Percentiles rank a stretch among this genome's conserved stretches.
Evolutionary conservation across 345 rosid genomes (phyloP).

Genomic region (Aquilaria yunnanensis): DNA sequence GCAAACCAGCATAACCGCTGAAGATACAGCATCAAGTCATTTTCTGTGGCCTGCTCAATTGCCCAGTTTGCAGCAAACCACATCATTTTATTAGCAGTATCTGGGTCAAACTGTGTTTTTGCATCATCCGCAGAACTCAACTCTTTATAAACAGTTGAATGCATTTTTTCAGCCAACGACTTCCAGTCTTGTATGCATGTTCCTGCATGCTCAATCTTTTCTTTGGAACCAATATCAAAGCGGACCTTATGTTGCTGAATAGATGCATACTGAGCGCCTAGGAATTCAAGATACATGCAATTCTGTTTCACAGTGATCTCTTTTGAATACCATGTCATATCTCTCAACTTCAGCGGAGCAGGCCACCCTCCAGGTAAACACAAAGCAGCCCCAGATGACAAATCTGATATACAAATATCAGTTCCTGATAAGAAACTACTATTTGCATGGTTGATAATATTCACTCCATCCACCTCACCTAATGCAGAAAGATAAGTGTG

Average conservation of each 20-base stretch:
- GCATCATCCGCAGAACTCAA: slow-evolving; percentile 6
- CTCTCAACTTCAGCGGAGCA: slow-evolving; percentile 52
- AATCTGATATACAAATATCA: slow-evolving; percentile 22
- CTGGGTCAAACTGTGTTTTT: slow-evolving; percentile 19
- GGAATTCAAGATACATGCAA: slow-evolving; percentile 70
- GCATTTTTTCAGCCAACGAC: slow-evolving; percentile 30
- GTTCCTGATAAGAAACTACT: slow-evolving; percentile 34
- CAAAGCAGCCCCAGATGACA: slow-evolving; percentile 26
- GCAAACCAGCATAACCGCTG: slow-evolving; percentile 64
- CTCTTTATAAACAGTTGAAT: slow-evolving; percentile 32
- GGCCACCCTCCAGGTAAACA: slow-evolving; percentile 91
- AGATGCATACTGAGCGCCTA: slow-evolving; percentile 59
- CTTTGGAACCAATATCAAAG: slow-evolving; percentile 15
- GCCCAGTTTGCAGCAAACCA: slow-evolving; percentile 73
- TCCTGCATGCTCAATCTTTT: slow-evolving; percentile 14
- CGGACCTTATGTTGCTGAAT: slow-evolving; percentile 19
- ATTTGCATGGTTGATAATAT: slow-evolving; percentile 50
- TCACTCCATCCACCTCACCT: slow-evolving; percentile 58
- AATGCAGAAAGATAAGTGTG: slow-evolving; percentile 85
- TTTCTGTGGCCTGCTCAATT: slow-evolving; percentile 74
- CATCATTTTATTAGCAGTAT: slow-evolving; percentile 43
- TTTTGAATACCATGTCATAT: slow-evolving; percentile 53
- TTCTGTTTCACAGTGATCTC: slow-evolving; percentile 69
- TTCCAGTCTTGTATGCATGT: slow-evolving; percentile 29
- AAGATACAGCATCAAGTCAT: slow-evolving; percentile 62